Conservation (phyloP, 441 rosid genomes). For the Corymbia calophylla region DNA sequence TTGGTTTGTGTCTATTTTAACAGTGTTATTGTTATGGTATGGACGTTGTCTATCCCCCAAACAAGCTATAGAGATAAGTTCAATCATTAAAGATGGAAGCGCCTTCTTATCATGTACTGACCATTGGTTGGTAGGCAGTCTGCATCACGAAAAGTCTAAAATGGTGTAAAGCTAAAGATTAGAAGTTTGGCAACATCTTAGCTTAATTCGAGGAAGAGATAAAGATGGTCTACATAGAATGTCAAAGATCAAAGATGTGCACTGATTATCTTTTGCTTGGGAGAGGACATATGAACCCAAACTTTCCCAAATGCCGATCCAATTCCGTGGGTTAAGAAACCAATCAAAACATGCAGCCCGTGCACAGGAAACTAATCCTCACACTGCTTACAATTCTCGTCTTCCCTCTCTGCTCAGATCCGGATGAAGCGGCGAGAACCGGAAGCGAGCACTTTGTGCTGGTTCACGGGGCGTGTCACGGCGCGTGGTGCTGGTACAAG, state of each 20-base stretch:
- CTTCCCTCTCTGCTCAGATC: not conserved
- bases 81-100: not conserved
- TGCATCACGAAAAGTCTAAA: not conserved
- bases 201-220: not conserved
- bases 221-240: too few species aligned
- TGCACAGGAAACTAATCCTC: not conserved
- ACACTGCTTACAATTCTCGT: conserved; percentile 1
- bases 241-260: not conserved
- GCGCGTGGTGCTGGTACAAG: conserved; percentile 55
- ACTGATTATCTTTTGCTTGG: not conserved
- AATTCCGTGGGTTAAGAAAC: not conserved
- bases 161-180: not conserved
- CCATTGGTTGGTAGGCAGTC: not conserved
- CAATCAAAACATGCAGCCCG: not conserved
- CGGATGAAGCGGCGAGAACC: not conserved
- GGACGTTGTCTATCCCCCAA: not conserved
- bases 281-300: not conserved
- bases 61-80: not conserved
- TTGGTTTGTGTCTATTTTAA: too few species aligned
- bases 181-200: not conserved
- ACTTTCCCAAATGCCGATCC: not conserved
- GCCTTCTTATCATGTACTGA: not conserved
- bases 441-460: conserved; percentile 24
- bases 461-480: conserved; percentile 36
- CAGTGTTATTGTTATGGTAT: too few species aligned